Conservation (phyloP, 2,329 filamentous ascomycete genomes). For the Geosmithia putterillii region DNA sequence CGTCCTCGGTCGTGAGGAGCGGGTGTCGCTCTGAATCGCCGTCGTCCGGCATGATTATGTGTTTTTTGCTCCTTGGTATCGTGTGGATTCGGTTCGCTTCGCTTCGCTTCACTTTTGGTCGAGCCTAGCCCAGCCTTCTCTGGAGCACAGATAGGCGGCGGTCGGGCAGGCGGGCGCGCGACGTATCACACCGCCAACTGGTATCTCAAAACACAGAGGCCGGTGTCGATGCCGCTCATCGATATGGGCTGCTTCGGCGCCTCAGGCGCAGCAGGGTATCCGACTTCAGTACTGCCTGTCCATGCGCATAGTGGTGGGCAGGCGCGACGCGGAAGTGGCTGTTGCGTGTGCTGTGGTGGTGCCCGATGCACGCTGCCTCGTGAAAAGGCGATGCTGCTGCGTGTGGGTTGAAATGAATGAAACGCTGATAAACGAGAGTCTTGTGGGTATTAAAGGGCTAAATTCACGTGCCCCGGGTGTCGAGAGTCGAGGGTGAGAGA, state of each 20-base stretch:
- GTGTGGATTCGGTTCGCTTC: neutral
- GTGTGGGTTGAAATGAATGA: neutral
- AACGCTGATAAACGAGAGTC: neutral
- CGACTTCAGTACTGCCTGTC: neutral
- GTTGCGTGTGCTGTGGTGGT: neutral
- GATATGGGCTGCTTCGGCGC: neutral
- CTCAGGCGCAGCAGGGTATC: neutral
- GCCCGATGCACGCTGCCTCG: neutral
- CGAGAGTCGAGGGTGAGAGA: neutral
- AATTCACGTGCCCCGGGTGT: neutral
- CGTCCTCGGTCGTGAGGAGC: conserved; percentile 17
- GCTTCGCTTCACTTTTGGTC: neutral
- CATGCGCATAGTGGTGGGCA: neutral
- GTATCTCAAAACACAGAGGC: neutral
- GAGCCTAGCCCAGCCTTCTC: too few relatives aligned
- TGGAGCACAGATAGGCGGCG: too few relatives aligned
- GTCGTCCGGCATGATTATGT: neutral
- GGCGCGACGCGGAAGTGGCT: neutral
- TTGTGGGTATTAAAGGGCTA: too few relatives aligned
- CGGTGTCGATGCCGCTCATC: neutral
- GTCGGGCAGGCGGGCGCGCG: too few relatives aligned
- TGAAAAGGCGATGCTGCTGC: neutral
- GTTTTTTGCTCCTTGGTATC: neutral
- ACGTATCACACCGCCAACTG: neutral
- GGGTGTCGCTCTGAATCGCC: conserved; percentile 13